phyloP scores from a whole-genome alignment of 2,329 filamentous ascomycete species.

The Scedosporium apiospermum region DNA sequence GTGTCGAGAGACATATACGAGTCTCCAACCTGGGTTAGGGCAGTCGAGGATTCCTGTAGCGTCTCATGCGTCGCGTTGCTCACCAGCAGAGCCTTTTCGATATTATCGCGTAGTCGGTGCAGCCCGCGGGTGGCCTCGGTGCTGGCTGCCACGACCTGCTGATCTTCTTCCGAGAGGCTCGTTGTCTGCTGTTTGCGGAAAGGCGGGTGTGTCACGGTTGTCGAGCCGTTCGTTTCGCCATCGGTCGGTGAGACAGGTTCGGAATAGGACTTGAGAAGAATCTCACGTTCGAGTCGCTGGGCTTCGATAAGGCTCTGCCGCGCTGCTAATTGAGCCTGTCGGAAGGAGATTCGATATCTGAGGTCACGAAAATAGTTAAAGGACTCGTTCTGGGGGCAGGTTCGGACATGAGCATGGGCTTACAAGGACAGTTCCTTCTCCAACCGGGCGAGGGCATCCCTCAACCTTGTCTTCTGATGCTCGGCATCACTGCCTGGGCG shows the following conservation, averaged over 20 bases:
- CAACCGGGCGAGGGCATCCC: constrained; percentile 57
- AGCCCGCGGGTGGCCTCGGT: constrained; percentile 78
- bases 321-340: constrained; percentile 71
- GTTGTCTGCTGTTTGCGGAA: constrained; percentile 23
- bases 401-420: constrained; percentile 7
- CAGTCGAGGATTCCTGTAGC: constrained; percentile 71
- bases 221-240: constrained; percentile 11
- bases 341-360: constrained; percentile 57
- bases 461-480: constrained; percentile 55
- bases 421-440: constrained; percentile 64
- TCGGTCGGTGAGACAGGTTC: constrained; percentile 25
- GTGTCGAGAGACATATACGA: constrained; percentile 72
- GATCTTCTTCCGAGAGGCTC: constrained; percentile 52
- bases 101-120: constrained; percentile 75
- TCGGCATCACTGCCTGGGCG: constrained; percentile 43
- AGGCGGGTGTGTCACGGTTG: constrained; percentile 13
- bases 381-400: neutral
- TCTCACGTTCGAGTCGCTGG: constrained; percentile 65
- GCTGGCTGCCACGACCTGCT: constrained; percentile 65
- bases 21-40: constrained; percentile 70
- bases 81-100: constrained; percentile 73
- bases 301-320: constrained; percentile 66
- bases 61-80: constrained; percentile 88
- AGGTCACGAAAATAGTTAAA: neutral
- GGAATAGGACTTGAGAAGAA: constrained; percentile 59